Base-by-base conservation (phyloP, 2,329 filamentous ascomycete genomes). In the Colletotrichum australisinense region DNA sequence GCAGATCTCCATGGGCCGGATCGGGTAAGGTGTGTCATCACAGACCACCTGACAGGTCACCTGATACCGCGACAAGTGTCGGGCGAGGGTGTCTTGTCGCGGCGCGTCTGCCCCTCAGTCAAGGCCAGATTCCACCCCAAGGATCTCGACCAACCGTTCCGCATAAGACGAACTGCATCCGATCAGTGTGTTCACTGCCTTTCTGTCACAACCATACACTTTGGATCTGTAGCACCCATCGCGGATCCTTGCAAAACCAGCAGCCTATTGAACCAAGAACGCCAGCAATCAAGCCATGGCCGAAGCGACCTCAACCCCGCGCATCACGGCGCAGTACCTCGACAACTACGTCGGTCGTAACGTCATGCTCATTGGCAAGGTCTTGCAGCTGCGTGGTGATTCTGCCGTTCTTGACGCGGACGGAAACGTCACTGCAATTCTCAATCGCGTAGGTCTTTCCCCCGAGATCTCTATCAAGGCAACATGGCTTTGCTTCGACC, bases 311-410 rank as follows among this genome's bases (percentile, higher is more conserved):
- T 88, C 88, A 30, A 90, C 95, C 62, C 96, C 97, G 35, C 95
- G 97, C 82, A 91, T 98, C 81, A 94, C 94, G 60, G 93, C 93
- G 66, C 85, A 88, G 53, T 93, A 96, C 84, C 93, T 98, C 71
- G 91, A 95, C 80, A 88, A 88, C 79, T 97, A 95, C 85, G 88
- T 92, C 76, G 87, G 88, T 76, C 89, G 90, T 76, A 94, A 93
- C 75, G 94, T 98, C 75, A 95, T 95, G 78, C 87, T 98, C 68
- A 88, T 97, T 5, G 97, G 97, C 78, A 95, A 93, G 78, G 95
- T 98, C 59, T 89, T 90, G 4, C 92, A 97, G 78, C 87, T 98
- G 28, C 92, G 92, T 64, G 95, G 95, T 76, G 94, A 97, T 65
- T 89, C 90, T 63, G 96, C 95, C 0, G 91, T 91, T 6, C 89